Evolutionary conservation across 2,329 filamentous ascomycete genomes (phyloP), one percentile per base, ranked within the genome.

Genomic region (Penicillium digitatum): DNA sequence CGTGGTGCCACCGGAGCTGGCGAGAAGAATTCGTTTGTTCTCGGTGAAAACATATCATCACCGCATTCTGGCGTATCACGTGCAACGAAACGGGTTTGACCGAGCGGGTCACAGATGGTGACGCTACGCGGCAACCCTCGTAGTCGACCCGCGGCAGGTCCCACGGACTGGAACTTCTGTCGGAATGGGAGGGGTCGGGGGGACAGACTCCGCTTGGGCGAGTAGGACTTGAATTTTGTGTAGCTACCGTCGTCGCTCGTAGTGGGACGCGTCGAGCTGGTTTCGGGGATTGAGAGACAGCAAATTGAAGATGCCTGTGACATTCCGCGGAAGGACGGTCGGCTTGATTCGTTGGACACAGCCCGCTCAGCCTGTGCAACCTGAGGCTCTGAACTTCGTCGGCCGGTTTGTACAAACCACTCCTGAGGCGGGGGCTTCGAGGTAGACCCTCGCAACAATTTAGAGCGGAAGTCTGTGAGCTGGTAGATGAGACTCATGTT

Each of bases 401-500:
- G 61, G 20, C 64, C 57, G 8, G 60, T 62, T 45, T 62, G 54
- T 11, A 68, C 62, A 56, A 72, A 74, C 71, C 71, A 74, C 49
- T 74, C 71, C 12, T 66, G 62, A 8, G 69, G 69, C 7, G 69
- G 62, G 20, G 69, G 63, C 34, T 68, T 67, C 9, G 70, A 69
- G 1, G 65, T 58, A 11, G 64, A 63, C 27, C 67, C 65, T 47
- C 73, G 66, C 54, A 70, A 52, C 34, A 78, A 59, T 39, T 72
- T 72, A 14, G 71, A 67, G 51, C 83, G 78, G 66, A 86, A 87
- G 67, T 87, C 84, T 29, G 84, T 84, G 45, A 87, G 74, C 65
- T 87, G 84, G 76, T 87, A 87, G 66, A 87, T 87, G 53, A 87
- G 73, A 61, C 84, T 86, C 84, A 87, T 87, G 67, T 87, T 87